Base-by-base conservation (phyloP, 2,329 filamentous ascomycete genomes). In the Curvularia lunata region DNA sequence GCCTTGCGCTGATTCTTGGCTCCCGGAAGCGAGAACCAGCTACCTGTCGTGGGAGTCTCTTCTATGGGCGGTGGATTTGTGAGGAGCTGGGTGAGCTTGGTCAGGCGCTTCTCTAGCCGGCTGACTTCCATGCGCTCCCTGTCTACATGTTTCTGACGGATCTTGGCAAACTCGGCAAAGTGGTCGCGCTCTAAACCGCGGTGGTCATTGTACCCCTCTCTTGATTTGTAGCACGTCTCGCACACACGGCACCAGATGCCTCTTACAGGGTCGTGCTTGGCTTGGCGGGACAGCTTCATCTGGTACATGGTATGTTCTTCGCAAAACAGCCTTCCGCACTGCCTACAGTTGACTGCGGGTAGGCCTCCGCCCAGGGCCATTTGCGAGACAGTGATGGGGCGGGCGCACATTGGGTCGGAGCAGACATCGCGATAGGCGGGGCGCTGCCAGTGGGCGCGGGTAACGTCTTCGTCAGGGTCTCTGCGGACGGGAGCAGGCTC, bases 281-380 rank as follows among this genome's bases (percentile, higher is more conserved):
- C 95, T 28, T 92, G 90, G 53, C 93, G 84, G 8, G 93, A 97
- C 10, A 99, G 83, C 81, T 96, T 97, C 91, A 98, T 98, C 80
- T 99, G 94, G 73, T 98, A 99, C 93, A 99, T 97, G 51, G 95
- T 98, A 75, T 99, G 95, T 67, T 94, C 91, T 72, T 98, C 95
- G 77, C 95, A 99, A 74, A 98, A 99, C 40, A 99, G 80, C 67
- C 89, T 89, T 6, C 95, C 95, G 71, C 95, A 99, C 62, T 93
- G 92, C 62, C 95, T 85, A 77, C 95, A 99, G 75, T 99, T 97
- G 69, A 99, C 88, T 69, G 85, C 92, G 18, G 92, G 92, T 69
- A 90, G 93, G 6, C 90, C 84, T 2, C 89, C 84, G 0, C 92
- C 92, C 5, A 99, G 80, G 25, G 88, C 85, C 75, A 90, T 91